Percentiles rank a stretch among this genome's conserved stretches.
These are phyloP conservation scores for Scedosporium minutisporum DNA, from an alignment of 2,329 filamentous ascomycete genomes.

Conservation along the genomic window DNA sequence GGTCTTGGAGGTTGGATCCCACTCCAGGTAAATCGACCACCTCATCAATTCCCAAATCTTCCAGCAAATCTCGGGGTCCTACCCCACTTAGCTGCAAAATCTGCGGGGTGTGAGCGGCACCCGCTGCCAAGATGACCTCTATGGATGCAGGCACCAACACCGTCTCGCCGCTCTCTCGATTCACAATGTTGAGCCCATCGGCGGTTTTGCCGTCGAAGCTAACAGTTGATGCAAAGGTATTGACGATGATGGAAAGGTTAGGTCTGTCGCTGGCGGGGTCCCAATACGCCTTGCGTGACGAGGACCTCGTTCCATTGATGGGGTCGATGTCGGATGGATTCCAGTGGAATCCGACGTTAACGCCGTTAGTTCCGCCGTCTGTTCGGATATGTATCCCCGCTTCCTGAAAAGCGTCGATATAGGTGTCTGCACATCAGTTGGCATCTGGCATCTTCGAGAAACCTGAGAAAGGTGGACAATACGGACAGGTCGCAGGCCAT, in stretches of 20 bases:
- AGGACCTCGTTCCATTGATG: not conserved
- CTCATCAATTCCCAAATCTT: constrained; percentile 31
- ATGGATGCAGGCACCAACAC: constrained; percentile 16
- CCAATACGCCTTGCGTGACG: not conserved
- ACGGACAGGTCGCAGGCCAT: constrained; percentile 1
- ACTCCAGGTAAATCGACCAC: constrained; percentile 44
- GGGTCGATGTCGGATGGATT: constrained; percentile 4
- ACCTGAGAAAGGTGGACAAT: not conserved
- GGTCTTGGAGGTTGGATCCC: constrained; percentile 49
- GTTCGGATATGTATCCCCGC: not conserved
- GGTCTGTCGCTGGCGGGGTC: constrained; percentile 3
- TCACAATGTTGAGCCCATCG: constrained; percentile 20
- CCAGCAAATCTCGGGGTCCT: constrained; percentile 30
- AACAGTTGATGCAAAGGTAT: constrained; percentile 24
- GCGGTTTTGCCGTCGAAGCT: constrained; percentile 18
- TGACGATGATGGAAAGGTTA: constrained; percentile 21
- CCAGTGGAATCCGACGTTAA: constrained; percentile 3
- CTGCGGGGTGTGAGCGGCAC: constrained; percentile 39
- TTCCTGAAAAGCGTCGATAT: constrained; percentile 2
- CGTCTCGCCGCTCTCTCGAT: not conserved
- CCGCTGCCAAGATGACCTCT: constrained; percentile 41
- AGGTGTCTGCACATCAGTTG: not conserved
- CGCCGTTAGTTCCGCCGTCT: not conserved
- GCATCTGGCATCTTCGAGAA: not conserved
- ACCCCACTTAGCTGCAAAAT: constrained; percentile 42